A percentile compares a stretch with the other conserved stretches of the same genome.
Evolutionary conservation across 2,329 filamentous ascomycete species (phyloP).

Genomic region (Plectosphaerella sp.): DNA sequence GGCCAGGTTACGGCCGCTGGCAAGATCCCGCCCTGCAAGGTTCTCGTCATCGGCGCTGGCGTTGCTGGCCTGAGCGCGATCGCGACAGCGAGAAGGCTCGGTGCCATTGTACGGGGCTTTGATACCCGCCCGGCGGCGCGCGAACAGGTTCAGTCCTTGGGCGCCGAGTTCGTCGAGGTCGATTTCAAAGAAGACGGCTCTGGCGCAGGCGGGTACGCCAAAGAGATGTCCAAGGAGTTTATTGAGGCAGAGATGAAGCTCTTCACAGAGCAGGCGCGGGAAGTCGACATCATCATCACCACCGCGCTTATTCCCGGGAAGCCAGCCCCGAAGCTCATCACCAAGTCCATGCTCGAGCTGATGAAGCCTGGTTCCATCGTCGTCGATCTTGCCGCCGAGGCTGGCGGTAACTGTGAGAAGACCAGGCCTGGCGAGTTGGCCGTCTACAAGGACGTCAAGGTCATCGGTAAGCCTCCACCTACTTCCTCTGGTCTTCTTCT

Average conservation of each 20-base stretch:
- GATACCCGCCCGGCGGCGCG: slow-evolving; percentile 85
- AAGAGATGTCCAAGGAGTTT: slow-evolving; percentile 92
- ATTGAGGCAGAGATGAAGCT: slow-evolving; percentile 91
- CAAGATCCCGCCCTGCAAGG: slow-evolving; percentile 85
- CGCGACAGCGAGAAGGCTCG: slow-evolving; percentile 78
- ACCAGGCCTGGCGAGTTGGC: slow-evolving; percentile 69
- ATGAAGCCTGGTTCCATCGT: slow-evolving; percentile 91
- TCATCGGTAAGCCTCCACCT: slow-evolving; percentile 59
- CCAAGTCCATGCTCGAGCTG: slow-evolving; percentile 69
- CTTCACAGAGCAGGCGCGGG: slow-evolving; percentile 79
- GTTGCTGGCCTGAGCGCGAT: slow-evolving; percentile 88
- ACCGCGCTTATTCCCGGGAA: slow-evolving; percentile 87
- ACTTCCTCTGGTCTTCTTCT: background rate
- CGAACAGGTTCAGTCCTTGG: slow-evolving; percentile 86
- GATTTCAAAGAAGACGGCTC: slow-evolving; percentile 80
- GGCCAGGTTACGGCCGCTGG: slow-evolving; percentile 88
- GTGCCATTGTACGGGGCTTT: slow-evolving; percentile 85
- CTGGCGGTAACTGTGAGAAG: slow-evolving; percentile 82
- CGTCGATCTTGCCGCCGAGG: slow-evolving; percentile 83
- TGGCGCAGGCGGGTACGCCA: slow-evolving; percentile 82
- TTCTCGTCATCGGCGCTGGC: slow-evolving; percentile 84
- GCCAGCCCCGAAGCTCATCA: slow-evolving; percentile 79
- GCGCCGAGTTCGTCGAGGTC: slow-evolving; percentile 86
- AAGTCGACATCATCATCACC: slow-evolving; percentile 90
- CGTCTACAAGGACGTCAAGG: slow-evolving; percentile 72